Evolutionary conservation across 1,139 yeast species (phyloP), one percentile per base, ranked within the genome.

Genomic region (Lodderomyces orthopsilosis): DNA sequence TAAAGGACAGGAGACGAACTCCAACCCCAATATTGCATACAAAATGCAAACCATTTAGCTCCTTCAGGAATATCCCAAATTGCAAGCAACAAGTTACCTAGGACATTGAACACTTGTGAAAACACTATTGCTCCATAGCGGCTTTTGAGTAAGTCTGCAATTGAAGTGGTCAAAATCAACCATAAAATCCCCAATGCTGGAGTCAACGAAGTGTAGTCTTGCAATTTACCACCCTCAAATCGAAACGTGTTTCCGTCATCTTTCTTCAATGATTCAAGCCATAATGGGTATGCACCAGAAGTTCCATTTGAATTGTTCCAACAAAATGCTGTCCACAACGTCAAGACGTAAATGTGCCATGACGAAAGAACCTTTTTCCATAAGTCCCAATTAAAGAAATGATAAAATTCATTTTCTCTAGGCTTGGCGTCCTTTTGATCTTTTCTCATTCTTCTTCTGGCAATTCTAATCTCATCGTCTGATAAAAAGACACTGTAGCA

Each of bases 391-490:
- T 56, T 47, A 28, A 76, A 65, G 40, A 73, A 60, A 43, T 65
- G 51, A 42, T 60, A 58, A 21, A 57, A 54, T 12, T 56, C 58
- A 41, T 62, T 59, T 41, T 63, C 61, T 37, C 57, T 57, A 15
- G 68, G 67, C 42, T 55, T 57, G 22, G 62, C 46, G 15, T 58
- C 63, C 46, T 68, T 67, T 44, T 66, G 68, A 55, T 77, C 76
- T 21, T 63, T 63, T 44, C 60, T 66, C 58, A 81, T 68, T 59
- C 89, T 74, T 41, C 66, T 68, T 51, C 85, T 69, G 12, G 87
- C 86, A 43, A 83, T 63, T 46, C 75, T 65, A 38, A 82, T 80
- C 50, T 84, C 93, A 33, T 81, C 84, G 53, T 82, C 85, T 6
- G 78, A 67, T 48, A 79, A 66, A 57, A 75, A 75, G 47, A 77